Evolutionary conservation across 176 grass and related monocot genomes (phyloP).

Genomic region (Puya raimondii): DNA sequence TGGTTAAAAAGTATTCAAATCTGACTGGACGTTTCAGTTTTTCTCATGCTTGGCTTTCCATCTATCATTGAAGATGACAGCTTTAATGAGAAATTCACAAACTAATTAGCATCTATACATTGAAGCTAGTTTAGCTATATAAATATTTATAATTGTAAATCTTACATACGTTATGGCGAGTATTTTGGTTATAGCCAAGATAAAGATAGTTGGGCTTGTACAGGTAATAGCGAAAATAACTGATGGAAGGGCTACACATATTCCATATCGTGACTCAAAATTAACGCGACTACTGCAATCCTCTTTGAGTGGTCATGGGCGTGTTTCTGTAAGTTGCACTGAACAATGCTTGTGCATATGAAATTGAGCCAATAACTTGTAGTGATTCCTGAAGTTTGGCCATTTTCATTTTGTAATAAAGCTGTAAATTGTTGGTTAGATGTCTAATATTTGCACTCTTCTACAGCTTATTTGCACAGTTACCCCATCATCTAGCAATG

Average conservation of each 20-base stretch:
- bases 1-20: too few species aligned
- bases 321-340: slow-evolving; percentile 75
- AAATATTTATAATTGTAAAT: too few species aligned
- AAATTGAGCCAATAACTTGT: neutral
- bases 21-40: too few species aligned
- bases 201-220: neutral
- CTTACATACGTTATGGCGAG: too few species aligned
- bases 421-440: slow-evolving; percentile 3
- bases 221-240: slow-evolving; percentile 98
- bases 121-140: too few species aligned
- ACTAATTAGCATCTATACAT: too few species aligned
- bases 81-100: too few species aligned
- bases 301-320: slow-evolving; percentile 97
- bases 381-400: neutral
- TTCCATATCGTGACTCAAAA: slow-evolving; percentile 98
- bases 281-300: slow-evolving; percentile 97
- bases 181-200: too few species aligned
- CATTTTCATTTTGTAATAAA: neutral
- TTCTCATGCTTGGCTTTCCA: too few species aligned
- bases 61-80: too few species aligned
- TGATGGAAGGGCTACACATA: slow-evolving; percentile 87
- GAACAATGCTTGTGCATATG: neutral
- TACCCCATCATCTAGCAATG: slow-evolving; percentile 96
- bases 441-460: slow-evolving; percentile 22
- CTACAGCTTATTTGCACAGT: slow-evolving; percentile 90